Base-by-base conservation (phyloP, 805 yeast genomes). In the Torulaspora maleeae region DNA sequence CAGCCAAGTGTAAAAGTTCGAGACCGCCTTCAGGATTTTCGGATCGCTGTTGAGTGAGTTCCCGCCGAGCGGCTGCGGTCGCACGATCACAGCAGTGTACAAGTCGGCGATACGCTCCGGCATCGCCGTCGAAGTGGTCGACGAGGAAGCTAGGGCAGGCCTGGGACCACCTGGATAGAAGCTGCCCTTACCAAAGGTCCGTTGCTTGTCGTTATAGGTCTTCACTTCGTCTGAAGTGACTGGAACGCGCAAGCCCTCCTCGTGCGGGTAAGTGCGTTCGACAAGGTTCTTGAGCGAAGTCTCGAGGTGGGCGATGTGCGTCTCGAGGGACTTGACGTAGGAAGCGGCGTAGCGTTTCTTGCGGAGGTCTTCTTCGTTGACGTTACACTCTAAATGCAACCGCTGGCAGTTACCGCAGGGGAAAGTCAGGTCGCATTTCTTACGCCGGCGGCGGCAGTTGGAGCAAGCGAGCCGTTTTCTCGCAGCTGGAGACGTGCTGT, bases 1-100 rank as follows among this genome's bases (percentile, higher is more conserved):
- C 49, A 77, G 75, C 81, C 83, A 79, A n/a, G 72, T 73, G 59
- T 79, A 80, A 58, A 80, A 57, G 43, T 64, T 63, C 2, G 68
- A 64, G n/a, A 66, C 49, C 12, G 67, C 55, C 38, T 59, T 53
- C 10, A 65, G 43, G 12, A 65, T 56, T 25, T 49, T 49, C 8
- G 63, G 58, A 47, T 64, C 67, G 17, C 56, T 61, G 40, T 60
- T 61, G 3, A 63, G 37, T 11, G 53, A 43, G 36, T 51, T 51
- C n/a, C 54, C 39, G 27, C 55, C 51, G n/a, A 36, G 40, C 32
- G 38, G 39, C 22, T 36, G 38, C 10, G 56, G 38, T 38, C 67
- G 55, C 20, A 59, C 59, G 30, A 64, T 64, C 7, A 63, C 63
- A 4, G 67, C 60, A 1, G 67, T 64, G 27, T 61, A 57, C 46